Base-by-base conservation (phyloP, 2,329 filamentous ascomycete species). In the Claviceps sp. region DNA sequence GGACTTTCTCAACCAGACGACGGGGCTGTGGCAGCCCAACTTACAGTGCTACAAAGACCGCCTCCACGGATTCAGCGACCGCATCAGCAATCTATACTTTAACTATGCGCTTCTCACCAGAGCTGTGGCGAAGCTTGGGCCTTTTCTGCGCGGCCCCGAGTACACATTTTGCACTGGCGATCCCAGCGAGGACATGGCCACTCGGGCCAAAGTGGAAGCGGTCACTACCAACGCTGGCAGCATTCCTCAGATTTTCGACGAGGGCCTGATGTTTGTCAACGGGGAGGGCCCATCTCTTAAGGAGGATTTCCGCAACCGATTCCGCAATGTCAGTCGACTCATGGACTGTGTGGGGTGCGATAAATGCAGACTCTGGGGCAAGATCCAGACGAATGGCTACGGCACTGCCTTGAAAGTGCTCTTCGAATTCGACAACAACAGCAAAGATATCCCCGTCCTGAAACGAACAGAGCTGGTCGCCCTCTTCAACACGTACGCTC, bases 321-420 rank as follows among this genome's bases (percentile, higher is more conserved):
- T 98, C 77, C 83, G 93, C 64, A 98, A 98, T 65, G 87, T 98
- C 55, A 95, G 87, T 66, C 83, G 93, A 42, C 77, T 97, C 57
- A 98, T 98, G 93, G 93, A 98, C 68, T 98, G 93, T 60, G 91
- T 97, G 20, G 93, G 93, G 45, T 98, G 93, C 68, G 93, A 98
- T 72, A 98, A 98, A 72, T 98, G 93, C 70, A 83, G 93, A 8
- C 81, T 98, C 2, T 98, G 93, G 93, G 93, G 93, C 48, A 98
- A 98, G 70, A 72, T 98, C 40, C 93, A 98, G 70, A 95, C 89
- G 0, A 87, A 87, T 13, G 93, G 93, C 2, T 97, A 96, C 64
- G 93, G 93, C 48, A 89, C 93, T 0, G 93, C 93, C 0, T 73
- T 98, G 56, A 98, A 98, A 70, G 85, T 98, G 4, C 77, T 98